These are phyloP conservation scores for Boletellus sp. DNA, from an alignment of 768 basidiomycete genomes.

Conservation along the genomic window DNA sequence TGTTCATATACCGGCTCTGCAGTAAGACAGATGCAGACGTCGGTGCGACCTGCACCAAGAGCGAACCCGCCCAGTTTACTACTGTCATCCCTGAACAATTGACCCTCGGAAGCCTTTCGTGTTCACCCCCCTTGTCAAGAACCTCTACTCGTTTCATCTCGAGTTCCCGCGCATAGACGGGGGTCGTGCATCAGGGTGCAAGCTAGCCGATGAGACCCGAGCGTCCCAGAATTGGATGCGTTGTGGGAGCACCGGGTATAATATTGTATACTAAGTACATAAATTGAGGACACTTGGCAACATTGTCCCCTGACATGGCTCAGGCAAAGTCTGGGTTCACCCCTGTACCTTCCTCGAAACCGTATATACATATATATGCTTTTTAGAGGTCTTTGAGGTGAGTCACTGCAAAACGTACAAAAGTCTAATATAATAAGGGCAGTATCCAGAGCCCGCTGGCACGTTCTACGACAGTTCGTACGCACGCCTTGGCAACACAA, in stretches of 20 bases:
- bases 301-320: not conserved
- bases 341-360: not conserved
- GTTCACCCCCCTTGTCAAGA: not conserved
- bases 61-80: slow-evolving; percentile 11
- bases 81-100: slow-evolving; percentile 7
- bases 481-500: not conserved
- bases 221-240: not conserved
- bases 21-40: slow-evolving; percentile 3
- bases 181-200: not conserved
- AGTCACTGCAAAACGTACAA: not conserved
- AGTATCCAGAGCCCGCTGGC: not conserved
- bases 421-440: not conserved
- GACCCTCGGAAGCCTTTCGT: not conserved
- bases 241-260: not conserved
- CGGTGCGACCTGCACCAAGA: not conserved
- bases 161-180: not conserved
- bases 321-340: too few relatives aligned
- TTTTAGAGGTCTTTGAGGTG: not conserved
- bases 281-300: not conserved
- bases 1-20: slow-evolving; percentile 12
- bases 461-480: not conserved
- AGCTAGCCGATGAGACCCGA: too few relatives aligned
- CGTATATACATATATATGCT: too few relatives aligned
- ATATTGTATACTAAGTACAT: not conserved
- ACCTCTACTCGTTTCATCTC: not conserved